These are phyloP conservation scores for Pseudozyma hubeiensis DNA, from an alignment of 1,284 basidiomycete species.

Conservation along the genomic window DNA sequence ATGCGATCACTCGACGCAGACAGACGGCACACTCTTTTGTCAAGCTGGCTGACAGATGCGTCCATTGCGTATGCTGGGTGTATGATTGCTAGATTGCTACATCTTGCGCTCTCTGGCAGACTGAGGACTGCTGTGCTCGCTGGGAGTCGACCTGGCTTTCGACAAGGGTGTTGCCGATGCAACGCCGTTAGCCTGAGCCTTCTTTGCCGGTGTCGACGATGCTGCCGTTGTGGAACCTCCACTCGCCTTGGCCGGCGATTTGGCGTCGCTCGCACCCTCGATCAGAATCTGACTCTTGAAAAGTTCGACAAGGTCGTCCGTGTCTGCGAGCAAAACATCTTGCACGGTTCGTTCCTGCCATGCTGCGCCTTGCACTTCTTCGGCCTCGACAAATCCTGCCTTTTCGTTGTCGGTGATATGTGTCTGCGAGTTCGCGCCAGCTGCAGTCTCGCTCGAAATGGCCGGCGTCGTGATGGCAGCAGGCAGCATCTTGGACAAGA, in stretches of 20 bases:
- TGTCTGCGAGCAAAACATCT: constrained; percentile 36
- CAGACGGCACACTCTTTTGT: too few species aligned
- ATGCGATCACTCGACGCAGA: too few species aligned
- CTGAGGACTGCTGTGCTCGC: constrained; percentile 3
- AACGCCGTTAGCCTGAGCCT: constrained; percentile 18
- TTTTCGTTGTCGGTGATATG: constrained; percentile 6
- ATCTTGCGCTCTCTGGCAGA: constrained; percentile 39
- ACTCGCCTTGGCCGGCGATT: constrained; percentile 7
- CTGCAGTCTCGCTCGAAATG: not conserved
- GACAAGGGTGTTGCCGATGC: constrained; percentile 1
- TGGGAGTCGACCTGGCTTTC: constrained; percentile 5
- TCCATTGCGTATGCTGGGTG: not conserved
- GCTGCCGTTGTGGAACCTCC: not conserved
- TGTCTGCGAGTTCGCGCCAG: not conserved
- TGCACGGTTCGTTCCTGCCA: constrained; percentile 20
- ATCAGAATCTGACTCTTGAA: constrained; percentile 34
- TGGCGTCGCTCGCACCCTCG: not conserved
- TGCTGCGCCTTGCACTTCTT: not conserved
- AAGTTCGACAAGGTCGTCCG: constrained; percentile 40
- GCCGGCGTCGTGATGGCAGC: constrained; percentile 13
- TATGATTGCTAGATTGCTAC: not conserved
- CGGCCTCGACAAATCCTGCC: not conserved
- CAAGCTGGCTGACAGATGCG: too few species aligned
- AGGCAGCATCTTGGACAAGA: constrained; percentile 78
- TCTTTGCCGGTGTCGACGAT: constrained; percentile 23